A percentile compares a stretch with the other conserved stretches of the same genome.
phyloP scores from a whole-genome alignment of 2,329 filamentous ascomycete genomes.

The Didymella glomerata region DNA sequence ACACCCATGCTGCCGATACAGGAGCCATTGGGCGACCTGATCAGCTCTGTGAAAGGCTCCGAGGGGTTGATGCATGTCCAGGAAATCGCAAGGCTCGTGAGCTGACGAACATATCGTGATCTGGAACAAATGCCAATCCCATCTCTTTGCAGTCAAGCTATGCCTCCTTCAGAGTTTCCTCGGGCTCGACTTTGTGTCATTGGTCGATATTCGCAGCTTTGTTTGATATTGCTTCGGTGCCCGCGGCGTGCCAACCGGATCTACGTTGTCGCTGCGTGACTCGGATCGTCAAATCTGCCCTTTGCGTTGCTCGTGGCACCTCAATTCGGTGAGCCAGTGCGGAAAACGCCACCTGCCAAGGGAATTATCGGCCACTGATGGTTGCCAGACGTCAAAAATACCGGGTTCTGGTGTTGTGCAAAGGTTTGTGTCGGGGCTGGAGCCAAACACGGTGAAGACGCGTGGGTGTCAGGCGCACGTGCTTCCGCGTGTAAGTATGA shows the following conservation, averaged over 20 bases:
- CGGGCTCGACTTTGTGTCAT: not conserved
- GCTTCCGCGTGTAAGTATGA: slow-evolving; percentile 3
- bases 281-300: not conserved
- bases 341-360: not conserved
- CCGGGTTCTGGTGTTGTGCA: not conserved
- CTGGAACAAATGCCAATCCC: not conserved
- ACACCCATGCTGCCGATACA: slow-evolving; percentile 5
- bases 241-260: slow-evolving; percentile 5
- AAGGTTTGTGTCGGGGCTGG: not conserved
- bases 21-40: slow-evolving; percentile 66
- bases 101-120: slow-evolving; percentile 2
- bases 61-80: not conserved
- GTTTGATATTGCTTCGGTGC: not conserved
- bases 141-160: not conserved
- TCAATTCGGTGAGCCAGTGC: not conserved
- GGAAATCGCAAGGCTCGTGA: not conserved
- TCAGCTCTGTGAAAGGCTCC: slow-evolving; percentile 68
- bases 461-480: slow-evolving; percentile 1
- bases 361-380: not conserved
- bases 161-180: not conserved
- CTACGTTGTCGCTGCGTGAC: not conserved
- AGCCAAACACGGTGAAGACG: not conserved
- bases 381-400: slow-evolving; percentile 1
- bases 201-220: not conserved
- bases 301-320: not conserved